Conservation (phyloP, 306 rosid genomes). For the Ormosia emarginata region DNA sequence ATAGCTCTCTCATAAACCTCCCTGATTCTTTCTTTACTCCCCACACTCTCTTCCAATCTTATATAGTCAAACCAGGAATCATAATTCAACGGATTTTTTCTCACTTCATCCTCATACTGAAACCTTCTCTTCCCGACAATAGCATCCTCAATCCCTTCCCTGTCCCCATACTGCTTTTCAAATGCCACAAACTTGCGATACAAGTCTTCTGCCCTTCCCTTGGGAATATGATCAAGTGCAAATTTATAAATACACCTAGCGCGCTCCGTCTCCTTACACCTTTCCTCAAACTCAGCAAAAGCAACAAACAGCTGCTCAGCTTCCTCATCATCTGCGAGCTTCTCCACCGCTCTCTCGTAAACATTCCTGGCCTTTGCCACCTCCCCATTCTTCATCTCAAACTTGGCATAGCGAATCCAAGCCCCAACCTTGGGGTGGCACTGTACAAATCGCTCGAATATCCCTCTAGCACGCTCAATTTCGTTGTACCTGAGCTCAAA, state of each 20-base stretch:
- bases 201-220: conserved; percentile 85
- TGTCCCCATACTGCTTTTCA: conserved; percentile 86
- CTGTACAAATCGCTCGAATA: conserved; percentile 68
- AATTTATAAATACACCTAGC: conserved; percentile 79
- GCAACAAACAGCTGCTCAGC: conserved; percentile 80
- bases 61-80: conserved; percentile 88
- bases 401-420: conserved; percentile 88
- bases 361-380: conserved; percentile 53
- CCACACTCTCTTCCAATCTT: conserved; percentile 81
- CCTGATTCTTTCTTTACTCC: conserved; percentile 60
- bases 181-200: conserved; percentile 77
- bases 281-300: conserved; percentile 84
- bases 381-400: conserved; percentile 94
- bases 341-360: conserved; percentile 74
- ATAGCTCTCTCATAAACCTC: conserved; percentile 92
- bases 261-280: conserved; percentile 78
- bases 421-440: conserved; percentile 76
- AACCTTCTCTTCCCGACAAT: conserved; percentile 87
- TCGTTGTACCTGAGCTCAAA: conserved; percentile 81
- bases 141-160: conserved; percentile 90
- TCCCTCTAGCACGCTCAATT: conserved; percentile 72
- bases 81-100: conserved; percentile 68
- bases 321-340: conserved; percentile 72
- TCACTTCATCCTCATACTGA: conserved; percentile 88
- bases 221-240: conserved; percentile 80